These are phyloP conservation scores for Cyberlindnera americana DNA, from an alignment of 805 yeast species.

Conservation along the genomic window DNA sequence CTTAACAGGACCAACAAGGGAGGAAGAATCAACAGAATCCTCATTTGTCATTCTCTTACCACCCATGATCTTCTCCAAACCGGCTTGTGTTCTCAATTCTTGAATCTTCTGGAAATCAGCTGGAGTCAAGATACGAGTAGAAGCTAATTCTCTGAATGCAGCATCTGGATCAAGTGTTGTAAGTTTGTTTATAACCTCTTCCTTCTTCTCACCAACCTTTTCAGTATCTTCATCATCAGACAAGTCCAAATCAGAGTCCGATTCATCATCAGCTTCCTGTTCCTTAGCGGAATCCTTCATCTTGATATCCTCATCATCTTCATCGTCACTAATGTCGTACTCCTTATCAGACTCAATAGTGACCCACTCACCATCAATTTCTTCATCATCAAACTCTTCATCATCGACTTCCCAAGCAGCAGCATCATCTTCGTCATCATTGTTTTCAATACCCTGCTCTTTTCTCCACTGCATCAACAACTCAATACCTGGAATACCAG, in stretches of 20 bases:
- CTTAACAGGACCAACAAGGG: constrained; percentile 68
- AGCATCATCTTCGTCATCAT: constrained; percentile 59
- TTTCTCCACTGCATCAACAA: constrained; percentile 83
- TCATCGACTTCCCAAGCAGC: constrained; percentile 53
- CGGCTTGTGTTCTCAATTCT: constrained; percentile 81
- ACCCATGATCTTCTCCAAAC: constrained; percentile 77
- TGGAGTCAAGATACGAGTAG: constrained; percentile 86
- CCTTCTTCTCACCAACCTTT: constrained; percentile 14
- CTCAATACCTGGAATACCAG: constrained; percentile 90
- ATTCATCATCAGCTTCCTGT: constrained; percentile 43
- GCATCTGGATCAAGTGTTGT: constrained; percentile 36
- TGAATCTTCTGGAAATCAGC: constrained; percentile 96
- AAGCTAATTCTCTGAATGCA: constrained; percentile 56
- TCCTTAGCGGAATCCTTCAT: constrained; percentile 38
- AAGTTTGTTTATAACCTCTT: constrained; percentile 33
- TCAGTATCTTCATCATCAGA: constrained; percentile 33
- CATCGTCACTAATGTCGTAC: constrained; percentile 51
- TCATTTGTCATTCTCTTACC: constrained; percentile 61
- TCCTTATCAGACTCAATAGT: constrained; percentile 81
- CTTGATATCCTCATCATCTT: constrained; percentile 34
- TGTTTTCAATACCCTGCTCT: constrained; percentile 51
- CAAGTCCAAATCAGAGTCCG: constrained; percentile 50
- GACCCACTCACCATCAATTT: constrained; percentile 90
- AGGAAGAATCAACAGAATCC: constrained; percentile 77
- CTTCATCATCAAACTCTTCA: constrained; percentile 48